Evolutionary conservation across 257 asterid species (phyloP).

Genomic region (Fraxinus cuspidata): DNA sequence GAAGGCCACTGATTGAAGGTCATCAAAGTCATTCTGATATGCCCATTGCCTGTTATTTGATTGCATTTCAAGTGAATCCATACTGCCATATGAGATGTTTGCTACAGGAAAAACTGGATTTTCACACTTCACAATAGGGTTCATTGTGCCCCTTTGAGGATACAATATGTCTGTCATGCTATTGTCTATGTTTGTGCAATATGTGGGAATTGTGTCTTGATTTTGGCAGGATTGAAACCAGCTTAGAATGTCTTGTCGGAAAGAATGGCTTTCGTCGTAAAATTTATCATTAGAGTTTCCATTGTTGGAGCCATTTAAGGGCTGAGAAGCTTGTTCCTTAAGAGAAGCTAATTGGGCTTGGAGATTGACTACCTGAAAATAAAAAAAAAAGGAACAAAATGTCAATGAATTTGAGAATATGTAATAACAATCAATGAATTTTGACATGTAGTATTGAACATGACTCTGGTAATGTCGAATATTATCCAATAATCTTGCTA

Average conservation of each 20-base stretch:
- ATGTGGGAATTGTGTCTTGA: conserved; percentile 39
- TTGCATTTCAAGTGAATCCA: conserved; percentile 58
- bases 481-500: too few relatives aligned
- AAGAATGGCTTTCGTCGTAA: conserved; percentile 25
- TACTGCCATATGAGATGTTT: conserved; percentile 39
- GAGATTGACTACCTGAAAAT: conserved; percentile 49
- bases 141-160: conserved; percentile 14
- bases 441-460: too few relatives aligned
- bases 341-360: conserved; percentile 56
- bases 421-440: too few relatives aligned
- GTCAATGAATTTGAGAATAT: not conserved
- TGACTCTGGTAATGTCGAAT: too few relatives aligned
- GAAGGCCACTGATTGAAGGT: conserved; percentile 68
- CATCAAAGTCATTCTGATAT: conserved; percentile 57
- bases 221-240: conserved; percentile 49
- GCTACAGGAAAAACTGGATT: conserved; percentile 37
- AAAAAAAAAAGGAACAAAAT: not conserved
- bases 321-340: conserved; percentile 49
- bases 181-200: conserved; percentile 29
- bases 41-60: conserved; percentile 53
- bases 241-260: conserved; percentile 53
- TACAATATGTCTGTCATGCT: conserved; percentile 20
- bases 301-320: conserved; percentile 30
- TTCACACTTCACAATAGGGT: conserved; percentile 35
- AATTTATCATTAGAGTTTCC: conserved; percentile 57